These are phyloP conservation scores for Fraxinus anomala DNA, from an alignment of 257 asterid genomes.

Conservation along the genomic window DNA sequence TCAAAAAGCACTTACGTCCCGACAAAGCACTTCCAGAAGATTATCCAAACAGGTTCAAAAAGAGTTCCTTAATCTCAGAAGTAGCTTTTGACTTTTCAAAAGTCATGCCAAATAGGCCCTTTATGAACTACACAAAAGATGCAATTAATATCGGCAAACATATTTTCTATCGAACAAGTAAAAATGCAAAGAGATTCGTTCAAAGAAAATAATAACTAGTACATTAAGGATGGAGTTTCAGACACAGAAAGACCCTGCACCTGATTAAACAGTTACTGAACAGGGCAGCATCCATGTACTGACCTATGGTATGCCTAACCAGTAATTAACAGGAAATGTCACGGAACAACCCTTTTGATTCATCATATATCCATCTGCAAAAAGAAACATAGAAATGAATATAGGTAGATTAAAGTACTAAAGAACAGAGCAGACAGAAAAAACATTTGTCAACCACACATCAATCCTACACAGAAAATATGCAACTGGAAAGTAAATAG, in stretches of 20 bases:
- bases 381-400: conserved; percentile 15
- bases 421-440: neutral
- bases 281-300: conserved; percentile 15
- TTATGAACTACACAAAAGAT: neutral
- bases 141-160: neutral
- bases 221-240: neutral
- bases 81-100: too few species aligned
- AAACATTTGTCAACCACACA: neutral
- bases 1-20: too few species aligned
- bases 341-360: conserved; percentile 83
- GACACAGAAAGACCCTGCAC: conserved; percentile 4
- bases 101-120: too few species aligned
- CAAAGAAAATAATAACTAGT: neutral
- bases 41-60: too few species aligned
- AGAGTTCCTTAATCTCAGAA: too few species aligned
- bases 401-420: neutral
- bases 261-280: conserved; percentile 20
- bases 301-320: conserved; percentile 23
- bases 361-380: conserved; percentile 95
- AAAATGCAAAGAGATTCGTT: neutral
- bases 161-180: neutral
- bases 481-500: conserved; percentile 22
- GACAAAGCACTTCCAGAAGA: too few species aligned
- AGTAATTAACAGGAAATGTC: conserved; percentile 62
- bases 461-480: conserved; percentile 5